Base-by-base conservation (phyloP, 1,139 yeast species). In the Hansenula lynferdii region DNA sequence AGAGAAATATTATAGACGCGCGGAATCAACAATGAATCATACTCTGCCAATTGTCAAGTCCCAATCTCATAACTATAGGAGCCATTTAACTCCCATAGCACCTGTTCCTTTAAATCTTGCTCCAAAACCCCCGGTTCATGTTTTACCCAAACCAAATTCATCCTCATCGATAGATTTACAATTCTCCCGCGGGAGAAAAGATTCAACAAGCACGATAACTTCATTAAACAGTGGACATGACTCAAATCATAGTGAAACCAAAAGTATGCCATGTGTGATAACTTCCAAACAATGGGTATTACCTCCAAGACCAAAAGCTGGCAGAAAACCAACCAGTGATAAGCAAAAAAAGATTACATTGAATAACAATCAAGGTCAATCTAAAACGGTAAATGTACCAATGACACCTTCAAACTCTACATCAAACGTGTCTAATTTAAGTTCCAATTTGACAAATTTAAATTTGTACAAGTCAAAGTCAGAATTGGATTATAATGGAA, bases 301-400 rank as follows among this genome's bases (percentile, higher is more conserved):
- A 31, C 85, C 84, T 2, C 84, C 84, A 2, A 60, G 84, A 38
- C 83, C 84, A 2, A 66, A 81, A 39, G 80, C 82, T 0, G 82
- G 82, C 11, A 61, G 82, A 37, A 71, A 72, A 49, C 76, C 77
- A 23, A 28, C 22, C 6, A 57, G 51, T 6, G 48, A 54, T 7
- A 44, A 45, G 40, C 41, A 42, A 39, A 41, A 36, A 20, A 28
- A 35, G 38, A 28, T 14, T 35, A 23, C 18, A 34, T 15, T 23
- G 35, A n/a, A 33, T 36, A 22, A 10, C 24, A 12, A 34, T 11
- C 24, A 9, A 22, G 16, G 36, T 35, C 33, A 36, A 42, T 20
- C 22, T 7, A 23, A 23, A 10, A 24, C 4, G 3, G 15, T n/a
- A 24, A 24, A 15, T 24, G n/a, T 12, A 4, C n/a, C 26, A 5